Evolutionary conservation across 805 yeast genomes (phyloP).

Genomic region (Metschnikowia santaceciliae): DNA sequence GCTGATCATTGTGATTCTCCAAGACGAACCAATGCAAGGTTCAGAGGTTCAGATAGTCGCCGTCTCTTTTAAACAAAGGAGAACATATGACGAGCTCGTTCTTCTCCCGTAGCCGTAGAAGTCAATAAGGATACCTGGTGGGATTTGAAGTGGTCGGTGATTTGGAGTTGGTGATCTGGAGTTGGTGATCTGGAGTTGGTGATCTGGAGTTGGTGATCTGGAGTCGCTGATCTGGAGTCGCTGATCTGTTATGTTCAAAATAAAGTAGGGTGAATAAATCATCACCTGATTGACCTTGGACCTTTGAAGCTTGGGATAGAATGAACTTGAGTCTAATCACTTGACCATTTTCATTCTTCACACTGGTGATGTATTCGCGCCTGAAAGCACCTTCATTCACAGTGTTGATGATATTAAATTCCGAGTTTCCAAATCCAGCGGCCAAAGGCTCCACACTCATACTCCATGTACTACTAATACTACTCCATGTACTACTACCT

Average conservation of each 20-base stretch:
- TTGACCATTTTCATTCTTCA: conserved; percentile 65
- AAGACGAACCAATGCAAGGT: conserved; percentile 51
- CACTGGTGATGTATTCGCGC: conserved; percentile 49
- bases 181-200: no score
- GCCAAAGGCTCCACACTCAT: conserved; percentile 58
- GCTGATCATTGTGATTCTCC: conserved; percentile 69
- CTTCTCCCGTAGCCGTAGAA: conserved; percentile 11
- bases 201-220: no score
- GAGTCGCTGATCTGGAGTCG: conserved; percentile 37
- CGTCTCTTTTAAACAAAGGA: conserved; percentile 59
- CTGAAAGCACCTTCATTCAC: conserved; percentile 51
- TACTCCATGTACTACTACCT: no score
- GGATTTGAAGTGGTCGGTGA: conserved; percentile 50
- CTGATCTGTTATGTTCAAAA: conserved; percentile 75
- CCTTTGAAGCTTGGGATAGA: conserved; percentile 51
- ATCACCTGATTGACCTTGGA: conserved; percentile 59
- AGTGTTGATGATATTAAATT: conserved; percentile 69
- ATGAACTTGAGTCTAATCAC: conserved; percentile 55
- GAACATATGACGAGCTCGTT: conserved; percentile 65
- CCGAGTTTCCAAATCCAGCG: conserved; percentile 60
- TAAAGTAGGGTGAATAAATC: conserved; percentile 80
- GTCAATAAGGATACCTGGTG: conserved; percentile 17
- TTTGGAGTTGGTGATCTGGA: no score
- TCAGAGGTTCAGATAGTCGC: conserved; percentile 52
- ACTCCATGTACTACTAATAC: no score